Conservation (phyloP, 2,329 filamentous ascomycete genomes). For the Beauveria asiatica region DNA sequence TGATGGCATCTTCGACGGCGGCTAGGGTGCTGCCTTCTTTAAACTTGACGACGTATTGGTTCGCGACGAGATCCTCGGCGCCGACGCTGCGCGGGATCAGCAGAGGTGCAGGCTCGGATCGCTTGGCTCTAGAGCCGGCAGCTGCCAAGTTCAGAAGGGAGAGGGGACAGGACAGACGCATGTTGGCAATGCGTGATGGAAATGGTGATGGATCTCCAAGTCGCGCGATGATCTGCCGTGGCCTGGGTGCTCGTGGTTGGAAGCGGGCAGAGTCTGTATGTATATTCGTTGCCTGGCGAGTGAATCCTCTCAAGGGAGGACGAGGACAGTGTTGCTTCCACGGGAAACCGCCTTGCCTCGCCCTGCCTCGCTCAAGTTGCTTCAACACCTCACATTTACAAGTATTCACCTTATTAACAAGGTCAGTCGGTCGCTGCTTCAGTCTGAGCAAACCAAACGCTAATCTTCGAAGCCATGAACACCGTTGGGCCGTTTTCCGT, state of each 20-base stretch:
- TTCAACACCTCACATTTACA: background rate
- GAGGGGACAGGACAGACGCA: background rate
- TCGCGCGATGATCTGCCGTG: background rate
- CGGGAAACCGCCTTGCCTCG: too few species aligned
- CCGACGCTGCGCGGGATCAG: slow-evolving; percentile 8
- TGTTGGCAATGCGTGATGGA: background rate
- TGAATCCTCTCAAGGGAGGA: background rate
- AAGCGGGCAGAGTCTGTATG: background rate
- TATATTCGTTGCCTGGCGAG: background rate
- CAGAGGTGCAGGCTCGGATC: slow-evolving; percentile 14
- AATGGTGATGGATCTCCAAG: background rate
- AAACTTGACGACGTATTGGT: slow-evolving; percentile 19
- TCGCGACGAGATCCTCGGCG: slow-evolving; percentile 11
- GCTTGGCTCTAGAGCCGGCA: slow-evolving; percentile 3
- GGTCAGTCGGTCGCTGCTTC: background rate
- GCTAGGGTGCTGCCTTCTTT: slow-evolving; percentile 11
- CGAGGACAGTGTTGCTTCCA: background rate
- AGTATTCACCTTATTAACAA: background rate
- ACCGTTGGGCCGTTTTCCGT: background rate
- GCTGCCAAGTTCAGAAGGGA: background rate
- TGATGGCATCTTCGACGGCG: slow-evolving; percentile 11
- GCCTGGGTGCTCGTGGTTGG: background rate
- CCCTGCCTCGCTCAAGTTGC: too few species aligned
- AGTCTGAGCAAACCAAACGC: background rate
- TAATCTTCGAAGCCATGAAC: background rate